Base-by-base conservation (phyloP, 2,329 filamentous ascomycete species). In the Aureobasidium sp. region DNA sequence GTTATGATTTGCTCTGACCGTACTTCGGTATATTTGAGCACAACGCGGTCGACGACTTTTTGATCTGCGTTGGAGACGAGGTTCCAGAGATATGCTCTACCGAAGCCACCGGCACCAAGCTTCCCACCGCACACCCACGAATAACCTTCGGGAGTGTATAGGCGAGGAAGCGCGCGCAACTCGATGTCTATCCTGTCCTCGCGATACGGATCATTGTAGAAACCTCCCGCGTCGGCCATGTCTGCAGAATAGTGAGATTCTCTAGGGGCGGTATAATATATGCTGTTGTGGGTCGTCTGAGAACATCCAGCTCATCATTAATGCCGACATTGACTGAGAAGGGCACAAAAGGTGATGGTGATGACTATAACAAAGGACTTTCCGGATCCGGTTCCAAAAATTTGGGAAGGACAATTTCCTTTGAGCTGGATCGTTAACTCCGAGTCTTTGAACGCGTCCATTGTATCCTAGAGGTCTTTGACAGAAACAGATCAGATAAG, bases 11-110 rank as follows among this genome's bases (percentile, higher is more conserved):
- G n/a, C 11, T 59, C 44, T 9, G 34, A 15, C 2, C 15, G n/a
- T 11, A 37, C 22, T 22, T 48, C 44, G 12, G 34, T 49, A 22
- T 59, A 48, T 37, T 59, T 59, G 15, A 59, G 20, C 1, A 59
- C 56, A 34, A 49, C 34, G 15, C 44, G 31, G 17, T 59, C 25
- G 44, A 59, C 31, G 4, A 59, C 36, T 17, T 49, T 39, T 3
- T 41, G 42, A n/a, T 59, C 34, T n/a, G 34, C 20, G 14, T 31
- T 20, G 12, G 7, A 2, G 44, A 59, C 25, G 4, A 59, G 56
- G n/a, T 49, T 59, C 56, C 56, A 59, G 22, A 59, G 56, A 48
- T 48, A 48, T n/a, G 56, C 56, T 15, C 34, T 31, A 0, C 56
- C 56, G 25, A 48, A 34, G 36, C 44, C 31, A 17, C 56, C 56